A percentile compares a stretch with the other conserved stretches of the same genome.
phyloP scores from a whole-genome alignment of 257 asterid genomes.

The Salvia miltiorrhiza region DNA sequence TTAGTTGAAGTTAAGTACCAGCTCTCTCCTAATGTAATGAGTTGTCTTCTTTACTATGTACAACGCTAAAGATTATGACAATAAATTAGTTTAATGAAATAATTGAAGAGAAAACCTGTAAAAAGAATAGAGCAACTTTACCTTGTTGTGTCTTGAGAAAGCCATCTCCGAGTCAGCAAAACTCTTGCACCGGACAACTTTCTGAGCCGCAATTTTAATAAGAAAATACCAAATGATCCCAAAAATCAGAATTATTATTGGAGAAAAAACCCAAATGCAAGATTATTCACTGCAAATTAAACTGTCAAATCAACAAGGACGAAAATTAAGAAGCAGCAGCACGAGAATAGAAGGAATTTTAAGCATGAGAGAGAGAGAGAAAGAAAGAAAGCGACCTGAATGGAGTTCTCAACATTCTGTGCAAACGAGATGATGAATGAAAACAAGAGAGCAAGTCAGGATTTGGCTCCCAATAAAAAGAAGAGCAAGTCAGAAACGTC shows the following conservation, averaged over 20 bases:
- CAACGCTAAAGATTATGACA: too few species aligned
- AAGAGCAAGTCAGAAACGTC: not conserved
- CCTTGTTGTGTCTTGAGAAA: constrained; percentile 39
- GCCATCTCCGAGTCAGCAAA: constrained; percentile 22
- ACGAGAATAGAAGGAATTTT: too few species aligned
- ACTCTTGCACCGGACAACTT: constrained; percentile 19
- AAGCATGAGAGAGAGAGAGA: constrained; percentile 3
- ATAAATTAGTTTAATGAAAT: not conserved
- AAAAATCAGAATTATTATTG: not conserved
- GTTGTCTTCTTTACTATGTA: too few species aligned
- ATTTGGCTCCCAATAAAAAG: not conserved
- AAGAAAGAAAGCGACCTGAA: too few species aligned
- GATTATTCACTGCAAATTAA: constrained; percentile 1
- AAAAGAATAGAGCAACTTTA: not conserved
- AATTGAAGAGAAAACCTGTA: not conserved
- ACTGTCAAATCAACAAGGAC: not conserved
- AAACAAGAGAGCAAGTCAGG: not conserved
- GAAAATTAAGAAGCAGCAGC: not conserved
- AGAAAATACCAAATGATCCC: not conserved
- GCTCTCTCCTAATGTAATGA: too few species aligned
- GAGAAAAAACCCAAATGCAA: constrained; percentile 12
- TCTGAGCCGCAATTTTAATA: constrained; percentile 22
- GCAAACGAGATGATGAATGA: not conserved
- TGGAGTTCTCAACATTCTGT: constrained; percentile 35
- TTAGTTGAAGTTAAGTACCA: too few species aligned